Evolutionary conservation across 352 stramenopile species (phyloP), one percentile per base, ranked within the genome.

Genomic region (Phytophthora tentaculata): DNA sequence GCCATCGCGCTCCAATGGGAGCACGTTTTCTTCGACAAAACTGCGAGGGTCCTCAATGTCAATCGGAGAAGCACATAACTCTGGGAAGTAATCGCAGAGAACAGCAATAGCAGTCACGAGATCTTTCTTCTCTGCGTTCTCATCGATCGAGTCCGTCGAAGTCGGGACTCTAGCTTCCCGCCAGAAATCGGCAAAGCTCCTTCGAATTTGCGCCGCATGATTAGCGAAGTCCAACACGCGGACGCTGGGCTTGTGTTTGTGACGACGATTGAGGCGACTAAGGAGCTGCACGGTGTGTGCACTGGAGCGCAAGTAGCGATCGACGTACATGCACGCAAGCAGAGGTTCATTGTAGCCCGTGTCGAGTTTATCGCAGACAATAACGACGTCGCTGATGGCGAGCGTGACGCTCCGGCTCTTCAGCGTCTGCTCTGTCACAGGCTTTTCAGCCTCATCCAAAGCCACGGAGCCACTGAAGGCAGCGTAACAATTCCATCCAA

Each of bases 351-450:
- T 95, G 76, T 92, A 95, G 3, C 88, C 88, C 2, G 88, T 95
- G 49, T 95, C 88, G 7, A 95, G 83, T 54, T 95, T 95, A 55
- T 95, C 88, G 72, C 88, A 95, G 6, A 95, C 88, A 61, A 95
- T 86, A 24, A 95, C 80, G 16, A 94, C 67, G 50, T 94, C 85
- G 28, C 83, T 91, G 26, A 78, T 81, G 5, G 73, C 63, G 14
- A 94, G 56, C 3, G 81, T 83, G 20, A 79, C 65, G 41, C 71
- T 71, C 8, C 74, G 79, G 41, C 67, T 73, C 59, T 92, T 95
- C n/a, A 92, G 54, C 1, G 79, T 90, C 28, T 89, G 74, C 44
- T 94, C 86, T 1, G 83, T 90, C 17, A 90, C 80, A 10, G 56
- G 24, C 32, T 64, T 16, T 58, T 35, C 65, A 37, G 56, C 35